Evolutionary conservation across 1,139 yeast genomes (phyloP), one percentile per base, ranked within the genome.

Genomic region (Meyerozyma athensensis): DNA sequence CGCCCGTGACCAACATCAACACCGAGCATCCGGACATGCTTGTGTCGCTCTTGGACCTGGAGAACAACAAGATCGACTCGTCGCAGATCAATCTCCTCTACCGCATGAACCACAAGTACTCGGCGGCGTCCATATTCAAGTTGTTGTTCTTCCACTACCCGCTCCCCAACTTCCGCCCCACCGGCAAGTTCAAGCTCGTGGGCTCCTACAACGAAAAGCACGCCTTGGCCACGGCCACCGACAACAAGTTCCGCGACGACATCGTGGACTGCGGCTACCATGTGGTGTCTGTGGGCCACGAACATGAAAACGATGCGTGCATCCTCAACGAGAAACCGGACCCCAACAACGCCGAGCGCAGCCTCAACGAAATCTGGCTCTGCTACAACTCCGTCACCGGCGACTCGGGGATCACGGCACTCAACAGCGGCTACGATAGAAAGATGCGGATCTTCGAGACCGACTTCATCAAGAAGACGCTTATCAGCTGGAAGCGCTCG

Each of bases 291-390:
- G 79, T 74, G 19, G 79, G 80, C 6, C 75, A 73, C 43, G 81
- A 76, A 45, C 79, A 74, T 48, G 74, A 67, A 32, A 76, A 75
- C 49, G 80, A 75, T 44, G 77, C 77, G 10, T 76, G 81, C 47
- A 53, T 73, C n/a, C 12, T 28, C 14, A 28, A 28, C 20, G 20
- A 28, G 19, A 28, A 28, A 8, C 32, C n/a, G 12, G 32, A 28
- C 12, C 32, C 32, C 8, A 8, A 28, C 7, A 28, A 28, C 18
- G 20, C 20, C 12, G 20, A 28, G 13, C 32, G 32, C 12, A 28
- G 12, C 20, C 18, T 28, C 20, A 44, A 47, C 18, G 42, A 50
- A 22, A 56, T 66, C 32, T 68, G 73, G 71, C 54, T 69, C 26
- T 69, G 74, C 46, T 69, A 65, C 48, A 57, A 58, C 41, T 58